phyloP scores from a whole-genome alignment of 495 filamentous ascomycete species.

The Beverwykella pulmonaria region DNA sequence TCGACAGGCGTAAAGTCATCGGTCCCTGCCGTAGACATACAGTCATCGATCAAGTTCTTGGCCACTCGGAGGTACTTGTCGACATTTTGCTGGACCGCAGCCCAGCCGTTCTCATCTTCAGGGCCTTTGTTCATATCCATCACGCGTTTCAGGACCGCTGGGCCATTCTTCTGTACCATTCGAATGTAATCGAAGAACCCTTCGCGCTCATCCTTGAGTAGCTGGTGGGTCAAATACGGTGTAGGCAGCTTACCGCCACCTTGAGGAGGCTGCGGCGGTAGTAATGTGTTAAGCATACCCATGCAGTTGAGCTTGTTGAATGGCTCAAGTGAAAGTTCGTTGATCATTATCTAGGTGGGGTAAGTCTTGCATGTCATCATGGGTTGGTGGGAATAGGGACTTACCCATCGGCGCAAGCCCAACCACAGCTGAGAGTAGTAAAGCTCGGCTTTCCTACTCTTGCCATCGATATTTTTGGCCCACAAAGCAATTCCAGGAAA shows the following conservation, averaged over 20 bases:
- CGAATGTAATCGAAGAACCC: constrained; percentile 70
- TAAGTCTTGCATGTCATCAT: constrained; percentile 23
- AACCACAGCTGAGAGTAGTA: constrained; percentile 69
- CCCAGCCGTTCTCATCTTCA: constrained; percentile 62
- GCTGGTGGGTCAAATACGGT: constrained; percentile 56
- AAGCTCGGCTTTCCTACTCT: constrained; percentile 60
- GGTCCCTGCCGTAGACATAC: constrained; percentile 54
- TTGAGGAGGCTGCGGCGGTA: constrained; percentile 56
- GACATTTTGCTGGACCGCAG: constrained; percentile 55
- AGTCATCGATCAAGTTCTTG: constrained; percentile 66
- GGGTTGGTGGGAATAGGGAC: constrained; percentile 23
- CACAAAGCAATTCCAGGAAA: constrained; percentile 59
- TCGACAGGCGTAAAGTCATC: constrained; percentile 48
- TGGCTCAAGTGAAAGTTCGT: constrained; percentile 67
- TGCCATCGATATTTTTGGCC: constrained; percentile 56
- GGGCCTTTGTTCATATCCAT: constrained; percentile 56
- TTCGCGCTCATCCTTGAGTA: constrained; percentile 62
- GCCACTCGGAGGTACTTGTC: constrained; percentile 63
- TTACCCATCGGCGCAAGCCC: constrained; percentile 71
- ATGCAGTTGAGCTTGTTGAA: constrained; percentile 71
- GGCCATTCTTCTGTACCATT: constrained; percentile 61
- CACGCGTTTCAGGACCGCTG: constrained; percentile 57
- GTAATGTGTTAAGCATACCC: constrained; percentile 78
- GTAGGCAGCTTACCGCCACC: constrained; percentile 48
- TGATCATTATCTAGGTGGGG: constrained; percentile 61